These are phyloP conservation scores for Anaeramoeba ignava DNA, from an alignment of 78 protist species.

Conservation along the genomic window DNA sequence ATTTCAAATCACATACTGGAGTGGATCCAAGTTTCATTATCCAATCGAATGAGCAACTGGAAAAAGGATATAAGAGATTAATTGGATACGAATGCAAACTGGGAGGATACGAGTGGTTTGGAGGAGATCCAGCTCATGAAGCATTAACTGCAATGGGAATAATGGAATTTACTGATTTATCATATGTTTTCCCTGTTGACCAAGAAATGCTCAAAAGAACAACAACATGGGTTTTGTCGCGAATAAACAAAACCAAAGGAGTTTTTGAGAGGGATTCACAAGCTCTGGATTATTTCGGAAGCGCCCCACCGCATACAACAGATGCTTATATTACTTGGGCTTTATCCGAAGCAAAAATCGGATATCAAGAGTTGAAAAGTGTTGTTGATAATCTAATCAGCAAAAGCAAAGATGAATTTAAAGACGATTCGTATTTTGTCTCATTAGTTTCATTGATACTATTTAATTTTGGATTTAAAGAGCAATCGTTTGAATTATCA, in stretches of 20 bases:
- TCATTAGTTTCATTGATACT: conserved; percentile 2
- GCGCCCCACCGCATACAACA: conserved; percentile 5
- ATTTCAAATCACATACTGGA: neutral
- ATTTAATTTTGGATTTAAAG: too few species aligned
- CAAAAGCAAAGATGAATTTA: too few species aligned
- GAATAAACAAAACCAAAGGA: too few species aligned
- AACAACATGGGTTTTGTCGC: conserved; percentile 8
- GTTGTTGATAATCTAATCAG: too few species aligned
- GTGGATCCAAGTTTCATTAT: too few species aligned
- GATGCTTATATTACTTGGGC: too few species aligned
- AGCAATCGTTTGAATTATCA: too few species aligned
- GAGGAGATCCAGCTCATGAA: conserved; percentile 15
- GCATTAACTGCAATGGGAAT: conserved; percentile 24
- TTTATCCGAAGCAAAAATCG: too few species aligned
- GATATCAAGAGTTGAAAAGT: too few species aligned
- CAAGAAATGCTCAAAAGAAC: conserved; percentile 7
- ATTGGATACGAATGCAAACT: conserved; percentile 11
- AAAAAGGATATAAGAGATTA: conserved; percentile 25
- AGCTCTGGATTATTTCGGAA: conserved; percentile 10
- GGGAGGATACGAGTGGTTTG: conserved; percentile 32
- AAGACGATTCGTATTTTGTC: conserved; percentile 10
- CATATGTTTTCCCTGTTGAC: conserved; percentile 21
- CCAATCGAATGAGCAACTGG: too few species aligned
- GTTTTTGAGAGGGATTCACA: neutral
- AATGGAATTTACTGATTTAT: too few species aligned